phyloP scores from a whole-genome alignment of 768 basidiomycete genomes.

The Phlebiopsis flavidoalba region DNA sequence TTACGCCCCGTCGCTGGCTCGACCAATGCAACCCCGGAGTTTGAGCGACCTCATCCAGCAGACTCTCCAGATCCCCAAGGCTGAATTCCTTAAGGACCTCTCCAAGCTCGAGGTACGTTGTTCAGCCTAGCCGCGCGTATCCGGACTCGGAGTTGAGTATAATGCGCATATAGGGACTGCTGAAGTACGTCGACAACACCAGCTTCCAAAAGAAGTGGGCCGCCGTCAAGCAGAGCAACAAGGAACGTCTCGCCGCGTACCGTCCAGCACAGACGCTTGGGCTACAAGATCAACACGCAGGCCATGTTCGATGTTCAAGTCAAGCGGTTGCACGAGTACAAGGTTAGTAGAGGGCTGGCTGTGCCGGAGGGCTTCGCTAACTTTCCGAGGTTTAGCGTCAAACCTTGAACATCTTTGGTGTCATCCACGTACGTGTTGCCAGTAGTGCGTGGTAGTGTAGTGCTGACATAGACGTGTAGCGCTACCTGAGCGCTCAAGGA shows the following conservation, averaged over 20 bases:
- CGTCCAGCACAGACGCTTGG: slow-evolving; percentile 68
- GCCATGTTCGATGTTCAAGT: slow-evolving; percentile 93
- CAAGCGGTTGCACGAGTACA: slow-evolving; percentile 92
- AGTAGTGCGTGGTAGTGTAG: neutral
- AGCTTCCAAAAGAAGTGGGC: slow-evolving; percentile 78
- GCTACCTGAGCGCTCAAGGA: slow-evolving; percentile 79
- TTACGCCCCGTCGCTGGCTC: slow-evolving; percentile 92
- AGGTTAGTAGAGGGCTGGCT: slow-evolving; percentile 37
- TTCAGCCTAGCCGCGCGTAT: too few species aligned
- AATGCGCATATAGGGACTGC: slow-evolving; percentile 38
- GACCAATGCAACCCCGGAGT: slow-evolving; percentile 91
- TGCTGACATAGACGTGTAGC: slow-evolving; percentile 33
- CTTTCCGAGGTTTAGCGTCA: slow-evolving; percentile 59
- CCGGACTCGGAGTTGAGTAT: too few species aligned
- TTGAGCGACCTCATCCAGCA: slow-evolving; percentile 82
- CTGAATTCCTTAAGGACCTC: slow-evolving; percentile 83
- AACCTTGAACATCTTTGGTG: slow-evolving; percentile 88
- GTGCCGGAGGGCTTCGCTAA: neutral
- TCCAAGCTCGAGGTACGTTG: slow-evolving; percentile 48
- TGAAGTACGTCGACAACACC: slow-evolving; percentile 66
- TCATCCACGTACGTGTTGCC: slow-evolving; percentile 64
- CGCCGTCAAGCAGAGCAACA: slow-evolving; percentile 85
- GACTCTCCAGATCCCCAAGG: slow-evolving; percentile 70
- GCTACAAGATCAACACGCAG: slow-evolving; percentile 63
- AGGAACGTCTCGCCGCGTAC: slow-evolving; percentile 77